Conservation (phyloP, 2,329 filamentous ascomycete genomes). For the Penicillium sp. region DNA sequence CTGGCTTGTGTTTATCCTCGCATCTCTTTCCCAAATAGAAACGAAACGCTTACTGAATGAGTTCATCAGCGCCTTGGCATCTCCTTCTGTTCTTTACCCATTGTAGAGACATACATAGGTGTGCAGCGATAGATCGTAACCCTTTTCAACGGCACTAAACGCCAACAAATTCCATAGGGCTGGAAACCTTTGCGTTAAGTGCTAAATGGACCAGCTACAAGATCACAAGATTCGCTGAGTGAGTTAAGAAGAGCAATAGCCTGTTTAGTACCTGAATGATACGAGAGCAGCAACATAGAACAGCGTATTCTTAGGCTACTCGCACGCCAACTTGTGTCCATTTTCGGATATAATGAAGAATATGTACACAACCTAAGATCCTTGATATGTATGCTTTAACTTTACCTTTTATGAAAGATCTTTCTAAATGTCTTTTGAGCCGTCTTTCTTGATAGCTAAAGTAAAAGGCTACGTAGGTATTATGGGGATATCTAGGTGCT, state of each 20-base stretch:
- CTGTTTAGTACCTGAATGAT: not conserved
- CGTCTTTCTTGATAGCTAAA: too few relatives aligned
- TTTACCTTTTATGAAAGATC: too few relatives aligned
- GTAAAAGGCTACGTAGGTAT: too few relatives aligned
- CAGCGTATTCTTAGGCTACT: too few relatives aligned
- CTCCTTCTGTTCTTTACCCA: not conserved
- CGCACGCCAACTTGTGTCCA: too few relatives aligned
- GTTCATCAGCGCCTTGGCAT: not conserved
- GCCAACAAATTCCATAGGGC: not conserved
- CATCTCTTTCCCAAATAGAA: not conserved
- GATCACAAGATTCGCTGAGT: not conserved
- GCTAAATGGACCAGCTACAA: not conserved
- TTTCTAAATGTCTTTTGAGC: too few relatives aligned
- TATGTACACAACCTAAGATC: too few relatives aligned
- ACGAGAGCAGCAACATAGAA: too few relatives aligned
- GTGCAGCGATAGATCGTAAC: not conserved
- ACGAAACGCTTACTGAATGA: not conserved
- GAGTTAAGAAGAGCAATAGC: not conserved
- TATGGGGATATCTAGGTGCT: too few relatives aligned
- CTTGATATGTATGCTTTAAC: too few relatives aligned
- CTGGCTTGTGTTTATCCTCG: not conserved
- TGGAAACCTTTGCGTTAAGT: not conserved
- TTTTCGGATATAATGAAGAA: too few relatives aligned
- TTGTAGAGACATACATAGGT: not conserved
- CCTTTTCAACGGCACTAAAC: not conserved